Evolutionary conservation across 1,284 basidiomycete genomes (phyloP).

Genomic region (Pseudozyma tsukubaensis): DNA sequence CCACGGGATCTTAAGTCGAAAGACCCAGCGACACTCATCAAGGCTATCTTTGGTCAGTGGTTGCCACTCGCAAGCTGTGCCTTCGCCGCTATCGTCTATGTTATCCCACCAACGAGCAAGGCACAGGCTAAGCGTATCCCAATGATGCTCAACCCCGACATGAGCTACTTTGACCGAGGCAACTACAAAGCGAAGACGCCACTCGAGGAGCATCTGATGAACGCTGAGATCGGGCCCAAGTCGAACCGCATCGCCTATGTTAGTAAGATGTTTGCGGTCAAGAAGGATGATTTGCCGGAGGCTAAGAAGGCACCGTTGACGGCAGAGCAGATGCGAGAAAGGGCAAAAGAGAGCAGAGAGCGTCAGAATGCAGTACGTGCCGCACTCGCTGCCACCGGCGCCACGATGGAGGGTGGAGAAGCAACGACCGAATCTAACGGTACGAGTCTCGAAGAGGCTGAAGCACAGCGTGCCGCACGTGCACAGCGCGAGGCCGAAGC

Average conservation of each 20-base stretch:
- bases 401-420: slow-evolving; percentile 33
- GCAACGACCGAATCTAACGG: slow-evolving; percentile 52
- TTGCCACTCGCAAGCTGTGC: slow-evolving; percentile 91
- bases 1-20: slow-evolving; percentile 92
- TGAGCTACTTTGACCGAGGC: slow-evolving; percentile 71
- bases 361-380: slow-evolving; percentile 50
- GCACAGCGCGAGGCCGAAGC: slow-evolving; percentile 36
- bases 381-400: slow-evolving; percentile 66
- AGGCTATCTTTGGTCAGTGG: slow-evolving; percentile 93
- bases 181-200: slow-evolving; percentile 44
- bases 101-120: slow-evolving; percentile 85
- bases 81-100: slow-evolving; percentile 90
- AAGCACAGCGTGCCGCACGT: slow-evolving; percentile 33
- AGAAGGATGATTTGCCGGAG: slow-evolving; percentile 84
- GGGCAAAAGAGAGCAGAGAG: slow-evolving; percentile 71
- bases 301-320: slow-evolving; percentile 72
- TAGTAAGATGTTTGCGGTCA: slow-evolving; percentile 98
- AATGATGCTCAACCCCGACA: slow-evolving; percentile 89
- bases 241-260: slow-evolving; percentile 76
- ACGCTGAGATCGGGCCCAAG: slow-evolving; percentile 50
- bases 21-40: slow-evolving; percentile 85
- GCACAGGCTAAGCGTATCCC: slow-evolving; percentile 88
- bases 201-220: slow-evolving; percentile 84
- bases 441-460: slow-evolving; percentile 47
- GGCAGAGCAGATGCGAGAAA: slow-evolving; percentile 85